Conservation (phyloP, 352 stramenopile genomes). For the Globisporangium canariense region DNA sequence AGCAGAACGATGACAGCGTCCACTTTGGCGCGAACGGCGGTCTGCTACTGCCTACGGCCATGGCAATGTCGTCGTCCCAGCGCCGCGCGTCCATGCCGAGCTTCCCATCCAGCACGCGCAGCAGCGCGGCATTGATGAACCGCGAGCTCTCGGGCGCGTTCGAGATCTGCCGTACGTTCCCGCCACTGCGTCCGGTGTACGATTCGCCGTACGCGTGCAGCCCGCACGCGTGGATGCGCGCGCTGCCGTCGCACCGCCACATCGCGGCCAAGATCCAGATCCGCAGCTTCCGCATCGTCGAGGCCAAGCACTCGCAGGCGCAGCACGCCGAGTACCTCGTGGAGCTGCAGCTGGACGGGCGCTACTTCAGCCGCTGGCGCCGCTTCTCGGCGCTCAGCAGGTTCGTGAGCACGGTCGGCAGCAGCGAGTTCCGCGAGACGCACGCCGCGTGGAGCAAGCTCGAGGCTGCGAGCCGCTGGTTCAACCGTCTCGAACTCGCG, state of each 20-base stretch:
- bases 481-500: slow-evolving; percentile 77
- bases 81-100: slow-evolving; percentile 31
- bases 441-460: slow-evolving; percentile 57
- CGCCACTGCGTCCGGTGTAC: slow-evolving; percentile 46
- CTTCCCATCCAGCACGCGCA: slow-evolving; percentile 7
- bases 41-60: background rate
- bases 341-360: slow-evolving; percentile 70
- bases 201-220: slow-evolving; percentile 63
- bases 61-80: slow-evolving; percentile 7
- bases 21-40: slow-evolving; percentile 12
- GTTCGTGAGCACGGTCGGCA: slow-evolving; percentile 55
- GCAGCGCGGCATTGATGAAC: slow-evolving; percentile 46
- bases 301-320: slow-evolving; percentile 35
- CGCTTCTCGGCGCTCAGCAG: slow-evolving; percentile 71
- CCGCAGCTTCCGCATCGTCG: slow-evolving; percentile 80
- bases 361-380: slow-evolving; percentile 71
- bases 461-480: slow-evolving; percentile 64
- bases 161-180: slow-evolving; percentile 70
- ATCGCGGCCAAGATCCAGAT: slow-evolving; percentile 80
- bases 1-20: slow-evolving; percentile 36
- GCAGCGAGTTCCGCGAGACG: slow-evolving; percentile 51
- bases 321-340: slow-evolving; percentile 82
- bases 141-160: slow-evolving; percentile 62
- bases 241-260: slow-evolving; percentile 65
- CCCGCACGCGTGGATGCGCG: slow-evolving; percentile 58